Evolutionary conservation across 441 rosid species (phyloP).

Genomic region (Arabidopsis lyrata): DNA sequence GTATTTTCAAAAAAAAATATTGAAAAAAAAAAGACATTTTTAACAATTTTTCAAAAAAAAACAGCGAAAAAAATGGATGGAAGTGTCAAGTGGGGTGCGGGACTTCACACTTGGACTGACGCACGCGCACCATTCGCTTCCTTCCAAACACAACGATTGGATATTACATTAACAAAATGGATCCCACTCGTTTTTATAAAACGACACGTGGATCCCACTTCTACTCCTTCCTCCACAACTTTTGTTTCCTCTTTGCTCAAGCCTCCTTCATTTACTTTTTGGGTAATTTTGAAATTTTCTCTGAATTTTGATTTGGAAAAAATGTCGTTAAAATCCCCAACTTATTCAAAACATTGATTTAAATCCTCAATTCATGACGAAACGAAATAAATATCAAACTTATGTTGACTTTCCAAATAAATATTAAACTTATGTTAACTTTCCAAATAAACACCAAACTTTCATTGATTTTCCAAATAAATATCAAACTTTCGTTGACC

Average conservation of each 20-base stretch:
- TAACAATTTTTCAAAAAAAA: no score
- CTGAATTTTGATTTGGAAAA: neutral
- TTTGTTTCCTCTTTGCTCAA: neutral
- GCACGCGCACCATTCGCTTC: slow-evolving; percentile 47
- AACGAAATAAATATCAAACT: no score
- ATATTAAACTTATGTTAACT: no score
- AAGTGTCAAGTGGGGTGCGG: slow-evolving; percentile 38
- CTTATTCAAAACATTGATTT: no score
- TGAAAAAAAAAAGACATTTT: no score
- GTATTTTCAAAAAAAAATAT: no score
- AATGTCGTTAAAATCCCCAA: no score
- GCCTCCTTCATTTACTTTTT: neutral
- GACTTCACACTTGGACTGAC: slow-evolving; percentile 35
- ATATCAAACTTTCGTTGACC: no score
- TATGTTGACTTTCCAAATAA: no score
- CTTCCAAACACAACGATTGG: slow-evolving; percentile 45
- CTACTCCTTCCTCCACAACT: slow-evolving; percentile 4
- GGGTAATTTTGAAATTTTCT: neutral
- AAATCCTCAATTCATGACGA: no score
- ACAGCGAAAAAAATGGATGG: neutral
- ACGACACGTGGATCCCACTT: slow-evolving; percentile 38
- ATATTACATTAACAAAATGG: slow-evolving; percentile 30
- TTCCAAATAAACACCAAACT: no score
- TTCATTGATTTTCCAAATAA: no score
- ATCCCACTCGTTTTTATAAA: neutral